Evolutionary conservation across 192 early-diverging fungal genomes (phyloP), one percentile per base, ranked within the genome.

Genomic region (Pilobolus umbonatus): DNA sequence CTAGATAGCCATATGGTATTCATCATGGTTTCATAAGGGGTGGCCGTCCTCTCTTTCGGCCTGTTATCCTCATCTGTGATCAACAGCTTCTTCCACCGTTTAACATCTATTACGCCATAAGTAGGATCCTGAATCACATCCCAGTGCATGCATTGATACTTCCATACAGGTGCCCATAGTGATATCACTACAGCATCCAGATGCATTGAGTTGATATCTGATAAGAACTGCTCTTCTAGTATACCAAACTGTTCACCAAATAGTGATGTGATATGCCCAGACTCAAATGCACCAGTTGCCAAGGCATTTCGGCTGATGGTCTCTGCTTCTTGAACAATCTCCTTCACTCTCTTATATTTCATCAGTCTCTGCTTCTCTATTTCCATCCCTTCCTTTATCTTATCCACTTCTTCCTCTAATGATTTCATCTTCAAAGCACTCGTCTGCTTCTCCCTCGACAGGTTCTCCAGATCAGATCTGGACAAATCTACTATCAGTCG

Each of bases 11-110:
- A 92, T 19, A 85, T 57, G 21, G 78, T 75, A 62, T 85, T 88
- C 63, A 94, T 64, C 74, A 94, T 75, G 28, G 73, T 76, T 60
- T 94, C 92, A 64, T 80, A 94, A 0, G 85, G 81, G 0, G 90
- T 91, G 84, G 89, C 59, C 46, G 39, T 25, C 14, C 52, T 19
- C 24, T 19, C 36, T 56, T 54, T 25, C 54, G 42, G 24, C 65
- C 56, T 29, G 38, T 11, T n/a, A 28, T 67, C 73, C 31, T 78
- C 67, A 19, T 45, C 55, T 10, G 45, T 64, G 8, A 47, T 56
- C n/a, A 89, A 61, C 50, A 92, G 67, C 31, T 43, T 68, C 28
- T 67, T 74, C 88, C 85, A 89, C 55, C 74, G 60, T 34, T 67
- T 60, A 38, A 89, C 75, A 46, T 70, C 47, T 12, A 75, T 64